phyloP scores from a whole-genome alignment of 2,329 filamentous ascomycete genomes.

The Venturia oleaginea region DNA sequence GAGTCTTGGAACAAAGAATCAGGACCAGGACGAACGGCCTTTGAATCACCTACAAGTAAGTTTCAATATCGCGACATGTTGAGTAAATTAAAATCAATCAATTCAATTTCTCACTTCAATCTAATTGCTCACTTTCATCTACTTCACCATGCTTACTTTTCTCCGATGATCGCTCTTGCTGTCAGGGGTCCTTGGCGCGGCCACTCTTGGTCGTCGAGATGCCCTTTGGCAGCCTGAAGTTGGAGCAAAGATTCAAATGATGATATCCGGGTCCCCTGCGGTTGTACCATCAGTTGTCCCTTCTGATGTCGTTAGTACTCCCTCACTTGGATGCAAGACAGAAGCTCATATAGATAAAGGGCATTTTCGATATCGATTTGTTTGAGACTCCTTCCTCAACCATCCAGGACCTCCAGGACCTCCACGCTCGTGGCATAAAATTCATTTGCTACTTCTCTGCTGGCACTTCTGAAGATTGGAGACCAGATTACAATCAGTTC shows the following conservation, averaged over 20 bases:
- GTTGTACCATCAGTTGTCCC: constrained; percentile 23
- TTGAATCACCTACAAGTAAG: not conserved
- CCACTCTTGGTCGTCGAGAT: constrained; percentile 6
- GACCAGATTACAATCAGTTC: constrained; percentile 20
- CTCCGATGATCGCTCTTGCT: not conserved
- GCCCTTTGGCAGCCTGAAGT: constrained; percentile 45
- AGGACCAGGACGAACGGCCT: not conserved
- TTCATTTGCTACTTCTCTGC: constrained; percentile 14
- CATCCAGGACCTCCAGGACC: not conserved
- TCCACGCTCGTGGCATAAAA: constrained; percentile 38
- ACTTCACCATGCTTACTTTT: not conserved
- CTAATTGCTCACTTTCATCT: not conserved
- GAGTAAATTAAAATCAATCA: not conserved
- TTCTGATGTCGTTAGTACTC: not conserved
- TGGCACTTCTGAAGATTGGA: constrained; percentile 20
- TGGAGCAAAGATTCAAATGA: constrained; percentile 52
- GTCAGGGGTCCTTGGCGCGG: not conserved
- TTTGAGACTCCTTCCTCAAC: constrained; percentile 1
- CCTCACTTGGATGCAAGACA: no score
- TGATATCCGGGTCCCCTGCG: constrained; percentile 34
- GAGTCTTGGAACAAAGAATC: not conserved
- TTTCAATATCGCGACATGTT: not conserved
- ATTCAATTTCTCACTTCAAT: not conserved
- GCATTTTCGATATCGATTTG: constrained; percentile 49
- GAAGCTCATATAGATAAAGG: no score